phyloP scores from a whole-genome alignment of 2,329 filamentous ascomycete genomes.

The Colletotrichum sublineola region DNA sequence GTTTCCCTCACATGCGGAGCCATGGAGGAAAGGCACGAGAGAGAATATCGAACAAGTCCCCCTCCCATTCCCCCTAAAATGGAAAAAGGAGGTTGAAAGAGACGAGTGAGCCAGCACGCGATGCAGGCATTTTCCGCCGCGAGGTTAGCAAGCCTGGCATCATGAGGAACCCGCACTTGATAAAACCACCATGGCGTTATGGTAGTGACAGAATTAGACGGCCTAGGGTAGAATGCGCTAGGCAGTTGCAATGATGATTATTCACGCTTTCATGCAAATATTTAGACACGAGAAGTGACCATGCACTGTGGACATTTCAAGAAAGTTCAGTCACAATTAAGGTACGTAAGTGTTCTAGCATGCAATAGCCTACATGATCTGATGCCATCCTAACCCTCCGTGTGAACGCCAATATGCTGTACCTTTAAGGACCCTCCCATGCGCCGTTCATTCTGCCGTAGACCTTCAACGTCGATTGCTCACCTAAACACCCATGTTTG shows the following conservation, averaged over 20 bases:
- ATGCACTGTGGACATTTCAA: slow-evolving; percentile 2
- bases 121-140: slow-evolving; percentile 38
- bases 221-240: slow-evolving; percentile 42
- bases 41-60: slow-evolving; percentile 4
- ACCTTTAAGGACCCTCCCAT: slow-evolving; percentile 29
- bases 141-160: slow-evolving; percentile 42
- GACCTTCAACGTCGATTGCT: slow-evolving; percentile 36
- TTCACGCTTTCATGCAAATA: slow-evolving; percentile 41
- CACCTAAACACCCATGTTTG: slow-evolving; percentile 55
- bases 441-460: slow-evolving; percentile 40
- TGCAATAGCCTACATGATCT: slow-evolving; percentile 41
- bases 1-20: slow-evolving; percentile 1
- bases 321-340: slow-evolving; percentile 40
- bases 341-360: slow-evolving; percentile 41
- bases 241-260: slow-evolving; percentile 42
- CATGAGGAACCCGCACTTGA: slow-evolving; percentile 41
- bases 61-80: background rate
- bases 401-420: slow-evolving; percentile 41
- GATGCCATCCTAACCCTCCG: slow-evolving; percentile 40
- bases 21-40: background rate
- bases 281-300: slow-evolving; percentile 9
- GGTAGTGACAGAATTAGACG: slow-evolving; percentile 44
- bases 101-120: slow-evolving; percentile 28
- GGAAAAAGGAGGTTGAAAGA: slow-evolving; percentile 20
- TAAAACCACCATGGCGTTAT: slow-evolving; percentile 44